phyloP scores from a whole-genome alignment of 768 basidiomycete species.

The Suillus clintonianus region DNA sequence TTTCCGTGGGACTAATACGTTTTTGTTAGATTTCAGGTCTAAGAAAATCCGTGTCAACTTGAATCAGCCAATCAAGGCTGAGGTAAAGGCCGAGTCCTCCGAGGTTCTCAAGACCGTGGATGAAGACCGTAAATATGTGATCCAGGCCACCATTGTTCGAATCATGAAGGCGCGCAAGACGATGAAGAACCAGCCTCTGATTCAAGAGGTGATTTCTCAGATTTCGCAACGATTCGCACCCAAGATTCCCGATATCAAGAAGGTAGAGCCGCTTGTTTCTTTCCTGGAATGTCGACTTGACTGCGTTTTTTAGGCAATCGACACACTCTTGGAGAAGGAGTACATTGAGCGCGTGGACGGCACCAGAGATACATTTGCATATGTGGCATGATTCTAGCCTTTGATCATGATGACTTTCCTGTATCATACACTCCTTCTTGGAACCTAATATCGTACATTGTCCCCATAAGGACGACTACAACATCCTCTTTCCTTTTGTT shows the following conservation, averaged over 20 bases:
- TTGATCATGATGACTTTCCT: not conserved
- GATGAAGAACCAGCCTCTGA: constrained; percentile 90
- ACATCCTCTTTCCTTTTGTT: not conserved
- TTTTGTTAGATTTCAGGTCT: constrained; percentile 75
- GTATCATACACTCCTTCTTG: not conserved
- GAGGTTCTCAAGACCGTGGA: constrained; percentile 95
- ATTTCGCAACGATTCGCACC: constrained; percentile 88
- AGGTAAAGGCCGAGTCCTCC: constrained; percentile 86
- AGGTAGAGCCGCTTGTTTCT: constrained; percentile 47
- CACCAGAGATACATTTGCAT: constrained; percentile 71
- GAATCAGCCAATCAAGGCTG: constrained; percentile 91
- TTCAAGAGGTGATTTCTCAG: constrained; percentile 89
- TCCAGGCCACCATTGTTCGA: constrained; percentile 92
- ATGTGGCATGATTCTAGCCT: constrained; percentile 32
- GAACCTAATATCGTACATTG: not conserved
- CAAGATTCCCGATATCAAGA: constrained; percentile 96
- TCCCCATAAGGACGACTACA: not conserved
- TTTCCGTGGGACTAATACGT: not conserved
- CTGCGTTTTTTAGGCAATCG: constrained; percentile 67
- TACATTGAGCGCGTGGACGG: constrained; percentile 95
- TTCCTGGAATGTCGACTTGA: constrained; percentile 1
- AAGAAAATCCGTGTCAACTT: constrained; percentile 93
- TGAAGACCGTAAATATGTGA: constrained; percentile 95
- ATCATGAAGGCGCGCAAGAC: constrained; percentile 97
- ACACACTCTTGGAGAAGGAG: constrained; percentile 92